Base-by-base conservation (phyloP, 345 rosid species). In the Cardiospermum halicacabum region DNA sequence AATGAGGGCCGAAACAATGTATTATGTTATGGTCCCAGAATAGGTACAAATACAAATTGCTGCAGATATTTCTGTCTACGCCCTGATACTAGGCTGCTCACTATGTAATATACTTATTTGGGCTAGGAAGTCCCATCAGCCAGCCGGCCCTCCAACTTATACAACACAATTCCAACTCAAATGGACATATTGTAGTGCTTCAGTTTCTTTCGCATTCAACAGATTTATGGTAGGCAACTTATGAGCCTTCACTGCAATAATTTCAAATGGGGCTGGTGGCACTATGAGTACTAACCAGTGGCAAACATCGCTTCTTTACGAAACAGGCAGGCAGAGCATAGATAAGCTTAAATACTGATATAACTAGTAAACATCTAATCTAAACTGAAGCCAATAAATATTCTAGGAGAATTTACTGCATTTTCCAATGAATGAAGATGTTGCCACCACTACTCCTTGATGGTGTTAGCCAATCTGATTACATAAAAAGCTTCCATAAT, bases 131-230 rank as follows among this genome's bases (percentile, higher is more conserved):
- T 36, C 1, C 25, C 1, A 59, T 7, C 51, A 40, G 3, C 1
- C 25, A 0, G 42, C 3, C 51, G 26, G 3, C 51, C 13, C 12
- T 40, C 12, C 18, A 40, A 40, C 24, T 4, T 25, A 40, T 19
- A n/a, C n/a, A 26, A 59, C 64, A 59, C 36, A 49, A 16, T 32
- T 63, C 56, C 32, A 47, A 18, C 51, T 47, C 51, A 47, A 47
- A 11, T 47, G 22, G 8, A 19, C 51, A 5, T 3, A 43, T 6
- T 4, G 1, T 21, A 51, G 31, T 24, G 48, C 10, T 39, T 32
- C 37, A 16, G 1, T 48, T 18, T 48, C 34, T 5, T 55, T 55
- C 58, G 7, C 11, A 55, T 55, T 16, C 58, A 26, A 15, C 39
- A 5, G 16, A 24, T 28, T 55, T 48, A 26, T 1, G 8, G 9